Evolutionary conservation across 129 eudicot genomes (phyloP).

Genomic region (carrot (Daucus carota)): DH1_v3.0 NC_030381.2:32933001-32933500

Average conservation of each 20-base stretch:
- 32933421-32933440: too few species aligned
- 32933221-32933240: not conserved
- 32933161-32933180: not conserved
- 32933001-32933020: too few species aligned
- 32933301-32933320: too few species aligned
- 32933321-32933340: not conserved
- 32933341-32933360: too few species aligned
- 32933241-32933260: not conserved
- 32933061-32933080: not conserved
- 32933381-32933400: too few species aligned
- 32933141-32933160: not conserved
- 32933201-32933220: not conserved
- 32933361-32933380: not conserved
- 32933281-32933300: too few species aligned
- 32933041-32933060: not conserved
- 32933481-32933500: too few species aligned
- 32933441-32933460: too few species aligned
- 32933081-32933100: not conserved
- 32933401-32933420: too few species aligned
- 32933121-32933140: not conserved
- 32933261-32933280: not conserved
- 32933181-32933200: not conserved
- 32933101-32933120: not conserved
- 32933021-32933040: too few species aligned
- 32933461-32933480: too few species aligned